Base-by-base conservation (phyloP, 139 green algal species). In the Yamagishiella unicocca region DNA sequence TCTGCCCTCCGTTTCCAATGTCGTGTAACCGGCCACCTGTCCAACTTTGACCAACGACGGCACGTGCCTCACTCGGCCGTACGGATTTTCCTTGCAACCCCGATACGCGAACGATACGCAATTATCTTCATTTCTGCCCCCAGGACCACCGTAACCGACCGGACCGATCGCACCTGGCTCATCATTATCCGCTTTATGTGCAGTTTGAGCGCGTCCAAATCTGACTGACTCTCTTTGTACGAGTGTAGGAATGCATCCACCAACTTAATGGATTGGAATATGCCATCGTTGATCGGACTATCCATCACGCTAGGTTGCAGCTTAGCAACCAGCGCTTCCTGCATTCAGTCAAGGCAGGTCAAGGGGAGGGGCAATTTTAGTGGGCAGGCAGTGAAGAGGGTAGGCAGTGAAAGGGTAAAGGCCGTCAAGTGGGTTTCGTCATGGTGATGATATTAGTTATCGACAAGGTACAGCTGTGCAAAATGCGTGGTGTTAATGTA, bases 151-250 rank as follows among this genome's bases (percentile, higher is more conserved):
- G 50, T 10, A 24, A 58, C 12, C 50, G 50, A 58, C 14, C 10
- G 21, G 29, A 71, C 10, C 62, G n/a, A 40, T 27, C 40, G 71
- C 35, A 45, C 74, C 46, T 82, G 46, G 50, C 31, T 82, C 74
- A 82, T 68, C 50, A 82, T 70, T 19, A 68, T 46, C 4, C 74
- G 74, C 74, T 82, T 82, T 21, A 82, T 68, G 31, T 82, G 50
- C 6, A 50, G 17, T 35, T 82, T 82, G 5, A 82, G 50, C 17
- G 50, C 50, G 3, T 82, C 74, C 46, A 82, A 17, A 1, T 82
- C 74, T 2, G 10, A n/a, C 8, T 45, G 46, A 10, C 17, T 68
- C 50, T 82, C 74, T 33, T 46, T 50, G n/a, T 46, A 50, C 21
- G 74, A 45, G 33, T 68, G 27, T 7, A 82, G 50, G 50, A 82